phyloP scores from a whole-genome alignment of 768 basidiomycete species.

The Gymnopilus dilepis region DNA sequence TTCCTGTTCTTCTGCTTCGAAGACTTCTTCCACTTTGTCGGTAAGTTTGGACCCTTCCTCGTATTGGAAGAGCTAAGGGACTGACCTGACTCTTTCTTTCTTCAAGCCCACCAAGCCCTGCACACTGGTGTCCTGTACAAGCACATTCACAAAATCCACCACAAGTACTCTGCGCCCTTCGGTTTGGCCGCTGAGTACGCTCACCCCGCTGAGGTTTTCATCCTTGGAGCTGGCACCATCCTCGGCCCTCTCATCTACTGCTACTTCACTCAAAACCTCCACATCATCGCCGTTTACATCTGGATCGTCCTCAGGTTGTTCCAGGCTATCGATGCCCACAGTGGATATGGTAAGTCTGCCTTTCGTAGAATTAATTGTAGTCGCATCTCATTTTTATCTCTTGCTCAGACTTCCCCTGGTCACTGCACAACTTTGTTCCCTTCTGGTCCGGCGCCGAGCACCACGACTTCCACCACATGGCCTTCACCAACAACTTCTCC shows the following conservation, averaged over 20 bases:
- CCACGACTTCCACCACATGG: constrained; percentile 99
- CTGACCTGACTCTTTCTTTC: neutral
- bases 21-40: constrained; percentile 93
- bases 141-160: constrained; percentile 96
- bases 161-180: constrained; percentile 96
- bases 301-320: constrained; percentile 95
- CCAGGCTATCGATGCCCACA: constrained; percentile 98
- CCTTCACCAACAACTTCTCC: constrained; percentile 91
- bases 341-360: constrained; percentile 78
- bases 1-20: constrained; percentile 94
- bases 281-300: constrained; percentile 91
- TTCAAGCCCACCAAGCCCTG: constrained; percentile 82
- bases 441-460: constrained; percentile 99
- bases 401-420: constrained; percentile 92
- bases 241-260: constrained; percentile 88
- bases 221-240: constrained; percentile 92
- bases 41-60: constrained; percentile 40
- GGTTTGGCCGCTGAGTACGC: constrained; percentile 98
- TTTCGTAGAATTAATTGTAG: neutral
- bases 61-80: neutral
- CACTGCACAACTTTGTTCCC: constrained; percentile 86
- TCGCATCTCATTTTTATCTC: constrained; percentile 2
- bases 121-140: constrained; percentile 88
- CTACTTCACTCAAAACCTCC: constrained; percentile 73
- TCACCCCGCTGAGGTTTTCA: constrained; percentile 95